Base-by-base conservation (phyloP, 306 rosid species). In the Crotalaria pallida region DNA sequence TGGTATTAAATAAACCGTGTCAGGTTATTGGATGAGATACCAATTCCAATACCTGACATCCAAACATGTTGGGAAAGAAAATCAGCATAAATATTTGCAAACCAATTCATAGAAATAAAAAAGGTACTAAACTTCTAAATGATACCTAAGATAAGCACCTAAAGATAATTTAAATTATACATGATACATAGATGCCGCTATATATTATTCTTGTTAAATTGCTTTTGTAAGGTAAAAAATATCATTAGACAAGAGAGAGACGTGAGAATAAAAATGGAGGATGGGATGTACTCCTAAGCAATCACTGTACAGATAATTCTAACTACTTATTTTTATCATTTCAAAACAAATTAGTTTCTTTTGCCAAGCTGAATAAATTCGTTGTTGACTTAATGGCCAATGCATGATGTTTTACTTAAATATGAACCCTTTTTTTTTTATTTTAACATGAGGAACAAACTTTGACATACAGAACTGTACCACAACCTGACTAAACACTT, bases 1-100 rank as follows among this genome's bases (percentile, higher is more conserved):
- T 34, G 50, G 33, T 26, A 71, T 43, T 22, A 41, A 45, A 36
- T 58, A 44, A 75, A 72, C 49, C 58, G 33, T 34, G 61, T 51
- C 33, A 51, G 33, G 49, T 26, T 24, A 65, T 66, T 36, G 75
- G 47, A 72, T 52, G 72, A 63, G 62, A 72, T 19, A 72, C 58
- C 67, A 50, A 48, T 56, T 31, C 33, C 18, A 34, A 13, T 6
- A 56, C 48, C 17, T 55, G 24, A 62, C 65, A 55, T 76, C 34
- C 48, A n/a, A n/a, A n/a, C n/a, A n/a, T 31, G 36, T 31, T 31
- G 36, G 49, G 36, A 26, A 47, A 41, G 59, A 24, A 48, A 65
- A 75, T 55, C 60, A 56, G 53, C 58, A 69, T 48, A 27, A 75
- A 52, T 22, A 68, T 50, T 44, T 65, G 48, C 36, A 75, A 50